Evolutionary conservation across 192 early-diverging fungal genomes (phyloP), one percentile per base, ranked within the genome.

Genomic region (Spizellomyces punctatus): DNA sequence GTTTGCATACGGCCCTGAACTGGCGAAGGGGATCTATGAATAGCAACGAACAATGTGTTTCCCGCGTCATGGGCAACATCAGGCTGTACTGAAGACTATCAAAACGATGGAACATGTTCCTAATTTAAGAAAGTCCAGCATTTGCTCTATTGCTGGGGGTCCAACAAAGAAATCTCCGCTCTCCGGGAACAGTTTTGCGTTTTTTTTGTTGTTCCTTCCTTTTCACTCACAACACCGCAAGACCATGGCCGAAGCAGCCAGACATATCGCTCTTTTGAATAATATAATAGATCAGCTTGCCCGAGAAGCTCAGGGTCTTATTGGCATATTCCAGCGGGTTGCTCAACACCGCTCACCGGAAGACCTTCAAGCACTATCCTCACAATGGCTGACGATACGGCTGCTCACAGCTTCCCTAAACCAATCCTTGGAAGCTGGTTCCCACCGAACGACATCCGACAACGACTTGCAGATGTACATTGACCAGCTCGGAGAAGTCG

Each of bases 221-320:
- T 36, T 36, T 36, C 27, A 36, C 27, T 36, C 27, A 36, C 27
- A 36, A 36, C 27, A 36, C 27, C 27, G 27, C 27, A 36, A 36
- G 27, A 36, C 27, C 27, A 36, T 36, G 27, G 27, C 27, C 27
- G 27, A 36, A 3, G 50, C 17, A 19, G 50, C 50, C 17, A 12
- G 50, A 19, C 50, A 54, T 19, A 54, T 54, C 50, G 12, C 50
- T 19, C 50, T 54, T 19, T 12, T 71, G 21, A 71, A 71, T 46
- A 12, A 8, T 10, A 48, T 71, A 16, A 71, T 71, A 10, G 69
- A 71, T 45, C 59, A 47, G 45, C 48, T 71, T 16, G 69, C 69
- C 44, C 58, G 58, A 4, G 69, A 60, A 46, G 22, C 69, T 16
- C 69, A 71, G 59, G 16, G 45, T 27, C 60, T 71, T 14, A 60